phyloP scores from a whole-genome alignment of 805 yeast genomes.

The Scheffersomyces coipomensis region DNA sequence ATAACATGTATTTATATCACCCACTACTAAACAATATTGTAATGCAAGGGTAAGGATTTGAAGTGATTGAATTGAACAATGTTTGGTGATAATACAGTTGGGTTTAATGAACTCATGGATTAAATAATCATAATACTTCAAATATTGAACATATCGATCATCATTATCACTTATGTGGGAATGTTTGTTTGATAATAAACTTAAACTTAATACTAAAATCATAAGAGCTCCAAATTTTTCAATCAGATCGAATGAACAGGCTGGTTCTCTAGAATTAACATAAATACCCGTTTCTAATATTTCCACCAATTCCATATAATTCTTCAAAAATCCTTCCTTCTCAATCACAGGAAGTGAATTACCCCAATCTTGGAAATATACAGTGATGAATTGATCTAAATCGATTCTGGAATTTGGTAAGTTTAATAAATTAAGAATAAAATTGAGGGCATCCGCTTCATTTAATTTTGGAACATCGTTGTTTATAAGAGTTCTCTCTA shows the following conservation, averaged over 20 bases:
- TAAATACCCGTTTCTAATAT: constrained; percentile 37
- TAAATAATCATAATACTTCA: constrained; percentile 56
- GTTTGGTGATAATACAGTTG: constrained; percentile 54
- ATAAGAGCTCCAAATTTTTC: constrained; percentile 61
- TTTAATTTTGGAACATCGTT: constrained; percentile 19
- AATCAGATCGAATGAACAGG: constrained; percentile 24
- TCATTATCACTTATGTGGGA: constrained; percentile 17
- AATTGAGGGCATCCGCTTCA: constrained; percentile 41
- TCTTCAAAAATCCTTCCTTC: constrained; percentile 61
- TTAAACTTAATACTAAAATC: constrained; percentile 48
- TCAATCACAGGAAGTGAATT: constrained; percentile 67
- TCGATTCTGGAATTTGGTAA: constrained; percentile 53
- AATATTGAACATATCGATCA: constrained; percentile 16
- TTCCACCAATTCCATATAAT: constrained; percentile 49
- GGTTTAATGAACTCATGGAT: constrained; percentile 61
- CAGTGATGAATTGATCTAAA: constrained; percentile 64
- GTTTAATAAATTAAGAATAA: constrained; percentile 31
- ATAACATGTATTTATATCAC: constrained; percentile 73
- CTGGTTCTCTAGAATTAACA: constrained; percentile 1
- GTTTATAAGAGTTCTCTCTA: constrained; percentile 25
- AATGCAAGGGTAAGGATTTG: constrained; percentile 69
- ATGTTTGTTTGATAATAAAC: constrained; percentile 42
- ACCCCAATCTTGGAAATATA: constrained; percentile 80
- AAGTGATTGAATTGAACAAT: constrained; percentile 64
- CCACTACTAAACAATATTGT: constrained; percentile 68